Base-by-base conservation (phyloP, 495 filamentous ascomycete species). In the Neurospora discreta region DNA sequence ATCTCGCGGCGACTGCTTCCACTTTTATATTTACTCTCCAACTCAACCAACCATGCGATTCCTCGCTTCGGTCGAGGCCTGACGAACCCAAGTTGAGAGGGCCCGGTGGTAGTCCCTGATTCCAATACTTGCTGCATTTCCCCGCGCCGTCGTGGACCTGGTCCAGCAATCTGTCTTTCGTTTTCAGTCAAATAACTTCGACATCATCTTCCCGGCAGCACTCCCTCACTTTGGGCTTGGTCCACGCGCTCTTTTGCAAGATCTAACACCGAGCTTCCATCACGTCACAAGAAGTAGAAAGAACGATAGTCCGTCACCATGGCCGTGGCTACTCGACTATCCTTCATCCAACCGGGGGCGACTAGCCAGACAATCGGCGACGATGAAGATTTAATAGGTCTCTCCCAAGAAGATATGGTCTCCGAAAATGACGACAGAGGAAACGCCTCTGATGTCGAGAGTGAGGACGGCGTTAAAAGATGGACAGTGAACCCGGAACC, bases 381-480 rank as follows among this genome's bases (percentile, higher is more conserved):
- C 52, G 9, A 65, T 15, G 2, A 18, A 18, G 26, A 65, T 18
- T 36, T 65, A 26, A 18, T 65, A 65, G 52, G 33, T 36, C 26
- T 65, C 3, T 30, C 26, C 0, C 52, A 65, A 9, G 71, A 67
- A 1, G 43, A 30, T n/a, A 23, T 68, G 5, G 18, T 36, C 30
- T 70, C 40, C 9, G 65, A 43, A 10, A 72, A 77, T 23, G 73
- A 75, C 13, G 73, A 75, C 60, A 72, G 68, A 41, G 77, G 74
- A 70, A 74, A 74, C 43, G 52, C 52, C 15, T 65, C 52, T 33
- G 52, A 33, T 65, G 52, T 65, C 52, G 52, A 65, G 52, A 65
- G 91, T 7, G 52, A 65, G 26, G 77, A 77, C 43, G 75, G 71
- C 44, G 70, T 74, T 58, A 74, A 78, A 40, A 44, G 70, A 46